A percentile compares a stretch with the other conserved stretches of the same genome.
These are phyloP conservation scores for Parathielavia hyrcaniae DNA, from an alignment of 495 filamentous ascomycete species.

Conservation along the genomic window DNA sequence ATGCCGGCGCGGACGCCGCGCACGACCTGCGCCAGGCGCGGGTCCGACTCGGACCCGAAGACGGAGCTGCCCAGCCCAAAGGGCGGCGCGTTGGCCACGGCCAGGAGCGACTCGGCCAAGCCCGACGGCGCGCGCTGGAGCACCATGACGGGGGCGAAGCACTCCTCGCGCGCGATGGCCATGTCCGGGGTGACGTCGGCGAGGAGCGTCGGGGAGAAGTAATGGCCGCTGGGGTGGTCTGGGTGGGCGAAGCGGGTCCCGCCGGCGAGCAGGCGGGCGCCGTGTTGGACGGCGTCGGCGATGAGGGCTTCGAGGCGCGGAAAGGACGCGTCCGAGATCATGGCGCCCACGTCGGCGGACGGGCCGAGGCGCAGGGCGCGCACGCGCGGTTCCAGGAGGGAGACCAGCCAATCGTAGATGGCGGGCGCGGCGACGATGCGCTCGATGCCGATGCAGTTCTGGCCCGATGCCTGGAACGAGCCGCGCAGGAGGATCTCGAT, in stretches of 20 bases:
- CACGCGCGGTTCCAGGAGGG: conserved; percentile 65
- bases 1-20: conserved; percentile 72
- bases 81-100: conserved; percentile 66
- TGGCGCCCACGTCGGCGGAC: conserved; percentile 74
- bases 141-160: conserved; percentile 86
- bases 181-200: conserved; percentile 73
- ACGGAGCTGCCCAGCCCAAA: conserved; percentile 79
- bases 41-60: conserved; percentile 58
- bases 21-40: conserved; percentile 46
- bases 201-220: conserved; percentile 84
- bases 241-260: conserved; percentile 69
- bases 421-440: conserved; percentile 74
- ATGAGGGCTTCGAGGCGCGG: conserved; percentile 63
- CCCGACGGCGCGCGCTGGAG: conserved; percentile 59
- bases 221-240: conserved; percentile 68
- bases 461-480: conserved; percentile 91
- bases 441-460: conserved; percentile 97
- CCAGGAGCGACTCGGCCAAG: conserved; percentile 54
- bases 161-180: conserved; percentile 83
- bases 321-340: conserved; percentile 75
- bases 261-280: conserved; percentile 74
- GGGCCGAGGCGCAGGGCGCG: conserved; percentile 59
- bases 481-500: conserved; percentile 81
- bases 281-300: conserved; percentile 64
- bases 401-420: conserved; percentile 65